A percentile compares a stretch with the other conserved stretches of the same genome.
These are phyloP conservation scores for Penicillium glabrum DNA, from an alignment of 2,329 filamentous ascomycete species.

Conservation along the genomic window DNA sequence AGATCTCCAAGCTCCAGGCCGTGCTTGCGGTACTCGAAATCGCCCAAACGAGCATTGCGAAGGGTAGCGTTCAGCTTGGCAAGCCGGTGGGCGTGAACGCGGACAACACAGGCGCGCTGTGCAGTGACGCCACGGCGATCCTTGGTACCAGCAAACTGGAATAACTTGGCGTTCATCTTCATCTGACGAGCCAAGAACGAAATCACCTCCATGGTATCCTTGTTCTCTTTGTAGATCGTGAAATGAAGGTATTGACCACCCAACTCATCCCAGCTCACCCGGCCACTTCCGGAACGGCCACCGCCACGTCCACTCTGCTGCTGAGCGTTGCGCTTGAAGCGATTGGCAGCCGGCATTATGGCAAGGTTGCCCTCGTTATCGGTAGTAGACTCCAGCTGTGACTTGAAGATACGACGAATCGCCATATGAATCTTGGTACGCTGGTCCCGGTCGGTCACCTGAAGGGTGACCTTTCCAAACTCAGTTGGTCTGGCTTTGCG, in stretches of 20 bases:
- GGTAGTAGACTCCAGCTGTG: conserved; percentile 74
- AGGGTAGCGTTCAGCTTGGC: conserved; percentile 61
- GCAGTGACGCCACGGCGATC: conserved; percentile 83
- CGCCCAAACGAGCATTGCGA: conserved; percentile 67
- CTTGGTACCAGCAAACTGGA: conserved; percentile 86
- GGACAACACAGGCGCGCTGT: conserved; percentile 72
- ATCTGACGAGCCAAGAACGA: conserved; percentile 73
- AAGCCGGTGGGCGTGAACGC: conserved; percentile 63
- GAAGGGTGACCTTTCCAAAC: conserved; percentile 55
- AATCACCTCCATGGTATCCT: conserved; percentile 90
- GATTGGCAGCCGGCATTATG: conserved; percentile 50
- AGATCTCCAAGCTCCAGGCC: conserved; percentile 81
- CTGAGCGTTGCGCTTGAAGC: conserved; percentile 33
- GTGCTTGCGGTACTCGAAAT: conserved; percentile 73
- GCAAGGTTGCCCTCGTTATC: conserved; percentile 67
- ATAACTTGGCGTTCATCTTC: conserved; percentile 66
- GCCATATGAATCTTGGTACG: conserved; percentile 64
- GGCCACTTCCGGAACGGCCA: conserved; percentile 32
- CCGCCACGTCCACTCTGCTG: conserved; percentile 27
- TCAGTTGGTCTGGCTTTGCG: conserved; percentile 58
- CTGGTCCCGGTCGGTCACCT: conserved; percentile 60
- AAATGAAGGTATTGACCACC: conserved; percentile 86
- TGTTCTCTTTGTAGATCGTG: conserved; percentile 93
- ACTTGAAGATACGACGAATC: conserved; percentile 77
- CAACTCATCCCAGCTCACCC: conserved; percentile 62